Percentiles rank a stretch among this genome's conserved stretches.
These are phyloP conservation scores for Pelargonium myrrhifolium DNA, from an alignment of 441 rosid genomes.

Conservation along the genomic window DNA sequence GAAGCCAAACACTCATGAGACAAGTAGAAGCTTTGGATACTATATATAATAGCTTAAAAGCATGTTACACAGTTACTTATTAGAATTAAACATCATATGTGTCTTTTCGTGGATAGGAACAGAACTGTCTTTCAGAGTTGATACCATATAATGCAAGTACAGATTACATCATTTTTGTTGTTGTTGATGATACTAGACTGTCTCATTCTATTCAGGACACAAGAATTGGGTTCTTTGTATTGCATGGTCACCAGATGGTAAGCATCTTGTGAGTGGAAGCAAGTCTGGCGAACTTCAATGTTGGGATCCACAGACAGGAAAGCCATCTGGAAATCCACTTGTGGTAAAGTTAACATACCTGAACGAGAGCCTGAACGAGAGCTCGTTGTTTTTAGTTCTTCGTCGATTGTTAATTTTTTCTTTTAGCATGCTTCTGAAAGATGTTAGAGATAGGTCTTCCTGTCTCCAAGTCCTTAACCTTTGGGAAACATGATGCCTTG, in stretches of 20 bases:
- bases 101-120: neutral
- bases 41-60: neutral
- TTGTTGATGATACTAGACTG: constrained; percentile 1
- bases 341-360: constrained; percentile 38
- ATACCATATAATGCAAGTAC: neutral
- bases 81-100: neutral
- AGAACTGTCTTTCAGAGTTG: neutral
- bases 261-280: constrained; percentile 89
- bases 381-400: neutral
- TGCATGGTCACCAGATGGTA: constrained; percentile 96
- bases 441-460: neutral
- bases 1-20: constrained; percentile 1
- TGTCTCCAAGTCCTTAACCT: neutral
- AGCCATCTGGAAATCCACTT: constrained; percentile 64
- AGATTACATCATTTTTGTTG: neutral
- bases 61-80: neutral
- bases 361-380: constrained; percentile 16
- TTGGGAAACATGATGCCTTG: neutral
- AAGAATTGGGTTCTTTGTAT: constrained; percentile 92
- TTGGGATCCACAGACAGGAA: constrained; percentile 87
- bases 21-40: neutral
- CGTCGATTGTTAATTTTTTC: neutral
- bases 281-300: constrained; percentile 82
- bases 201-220: constrained; percentile 54
- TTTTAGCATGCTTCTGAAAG: neutral